phyloP scores from a whole-genome alignment of 345 rosid genomes.

The Linum lewisii region DNA sequence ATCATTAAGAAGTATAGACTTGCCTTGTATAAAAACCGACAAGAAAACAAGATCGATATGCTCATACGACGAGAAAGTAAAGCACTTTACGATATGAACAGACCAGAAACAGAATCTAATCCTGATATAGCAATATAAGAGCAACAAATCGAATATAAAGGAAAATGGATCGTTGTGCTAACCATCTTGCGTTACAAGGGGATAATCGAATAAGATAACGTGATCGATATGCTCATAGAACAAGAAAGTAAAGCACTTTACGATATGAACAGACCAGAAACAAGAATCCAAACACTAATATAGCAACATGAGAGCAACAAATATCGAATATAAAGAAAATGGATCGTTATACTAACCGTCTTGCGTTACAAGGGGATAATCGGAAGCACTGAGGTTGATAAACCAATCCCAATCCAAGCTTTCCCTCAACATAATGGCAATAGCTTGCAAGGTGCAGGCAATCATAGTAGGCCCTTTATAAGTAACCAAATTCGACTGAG shows the following conservation, averaged over 20 bases:
- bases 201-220: conserved; percentile 42
- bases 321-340: not conserved
- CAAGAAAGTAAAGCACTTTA: too few species aligned
- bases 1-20: too few species aligned
- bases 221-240: too few species aligned
- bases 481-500: conserved; percentile 80
- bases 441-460: conserved; percentile 87
- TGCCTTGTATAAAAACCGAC: too few species aligned
- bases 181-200: conserved; percentile 94
- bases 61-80: too few species aligned
- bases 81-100: too few species aligned
- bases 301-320: too few species aligned
- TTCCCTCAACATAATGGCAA: conserved; percentile 69
- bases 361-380: conserved; percentile 87
- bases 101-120: too few species aligned
- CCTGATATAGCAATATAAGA: too few species aligned
- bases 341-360: conserved; percentile 53
- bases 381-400: conserved; percentile 86
- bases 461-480: conserved; percentile 94
- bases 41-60: too few species aligned
- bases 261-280: too few species aligned
- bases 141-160: not conserved
- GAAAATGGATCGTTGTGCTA: conserved; percentile 21
- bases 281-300: too few species aligned
- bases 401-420: conserved; percentile 95